These are phyloP conservation scores for Aureobasidium subglaciale DNA, from an alignment of 2,329 filamentous ascomycete genomes.

Conservation along the genomic window DNA sequence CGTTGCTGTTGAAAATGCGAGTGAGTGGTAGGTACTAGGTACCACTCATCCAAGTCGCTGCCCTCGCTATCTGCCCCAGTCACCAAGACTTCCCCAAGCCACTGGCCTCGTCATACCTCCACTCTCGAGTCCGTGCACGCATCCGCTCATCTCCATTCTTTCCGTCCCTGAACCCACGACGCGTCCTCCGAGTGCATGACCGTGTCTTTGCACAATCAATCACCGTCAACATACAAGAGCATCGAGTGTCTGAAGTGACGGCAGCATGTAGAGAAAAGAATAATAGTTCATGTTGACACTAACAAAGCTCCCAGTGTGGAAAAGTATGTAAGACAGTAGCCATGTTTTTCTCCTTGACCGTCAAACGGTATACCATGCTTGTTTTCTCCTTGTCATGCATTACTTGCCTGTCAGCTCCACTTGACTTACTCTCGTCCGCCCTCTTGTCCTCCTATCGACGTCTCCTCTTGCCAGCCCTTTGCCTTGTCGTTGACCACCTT, in stretches of 20 bases:
- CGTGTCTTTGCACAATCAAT: no score
- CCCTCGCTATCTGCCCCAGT: background rate
- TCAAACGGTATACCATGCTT: background rate
- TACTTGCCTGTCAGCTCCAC: background rate
- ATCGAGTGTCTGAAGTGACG: no score
- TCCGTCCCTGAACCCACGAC: background rate
- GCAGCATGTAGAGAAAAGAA: background rate
- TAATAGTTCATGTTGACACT: slow-evolving; percentile 1
- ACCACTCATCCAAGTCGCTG: background rate
- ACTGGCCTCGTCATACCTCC: slow-evolving; percentile 4
- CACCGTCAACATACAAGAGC: background rate
- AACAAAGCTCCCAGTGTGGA: slow-evolving; percentile 7
- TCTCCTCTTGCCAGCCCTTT: no score
- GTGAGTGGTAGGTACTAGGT: background rate
- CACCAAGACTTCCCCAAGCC: background rate
- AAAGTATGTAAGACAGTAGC: background rate
- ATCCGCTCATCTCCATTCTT: background rate
- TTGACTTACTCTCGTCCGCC: background rate
- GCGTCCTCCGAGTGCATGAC: no score
- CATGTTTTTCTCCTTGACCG: background rate
- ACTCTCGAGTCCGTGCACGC: slow-evolving; percentile 4
- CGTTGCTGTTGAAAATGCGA: background rate
- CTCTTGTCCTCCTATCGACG: background rate
- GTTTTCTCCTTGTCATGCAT: background rate
- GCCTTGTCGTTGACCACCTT: no score